Conservation (phyloP, 2,329 filamentous ascomycete genomes). For the Epicoccum sorghinum region DNA sequence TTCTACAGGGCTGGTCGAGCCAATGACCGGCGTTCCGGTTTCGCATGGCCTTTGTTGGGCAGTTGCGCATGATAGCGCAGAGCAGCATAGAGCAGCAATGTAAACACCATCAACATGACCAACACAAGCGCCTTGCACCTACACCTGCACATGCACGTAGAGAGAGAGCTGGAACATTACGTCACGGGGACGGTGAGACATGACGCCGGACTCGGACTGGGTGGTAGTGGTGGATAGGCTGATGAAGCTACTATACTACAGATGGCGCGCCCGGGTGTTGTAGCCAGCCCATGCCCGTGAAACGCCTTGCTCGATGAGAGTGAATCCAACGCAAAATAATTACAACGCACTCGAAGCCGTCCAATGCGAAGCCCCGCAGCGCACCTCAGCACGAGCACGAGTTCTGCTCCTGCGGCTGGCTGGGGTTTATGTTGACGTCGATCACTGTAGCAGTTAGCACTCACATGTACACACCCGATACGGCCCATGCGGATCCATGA, state of each 20-base stretch:
- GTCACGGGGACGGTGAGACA: conserved; percentile 17
- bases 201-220: too few species aligned
- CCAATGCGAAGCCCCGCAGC: conserved; percentile 7
- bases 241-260: conserved; percentile 36
- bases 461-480: background rate
- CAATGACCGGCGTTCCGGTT: conserved; percentile 37
- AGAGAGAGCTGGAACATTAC: conserved; percentile 16
- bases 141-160: background rate
- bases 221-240: conserved; percentile 2
- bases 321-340: conserved; percentile 41
- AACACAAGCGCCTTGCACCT: background rate
- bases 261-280: background rate
- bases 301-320: conserved; percentile 50
- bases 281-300: conserved; percentile 25
- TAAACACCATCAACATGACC: conserved; percentile 11
- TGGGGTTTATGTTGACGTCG: conserved; percentile 84
- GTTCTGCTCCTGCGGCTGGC: conserved; percentile 66
- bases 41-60: conserved; percentile 17
- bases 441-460: conserved; percentile 69
- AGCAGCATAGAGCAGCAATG: conserved; percentile 33
- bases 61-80: conserved; percentile 9
- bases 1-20: conserved; percentile 22
- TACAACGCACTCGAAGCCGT: conserved; percentile 42
- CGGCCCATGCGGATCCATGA: conserved; percentile 25
- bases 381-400: conserved; percentile 44